Conservation (phyloP, 2,329 filamentous ascomycete genomes). For the Aspergillus sp. region DNA sequence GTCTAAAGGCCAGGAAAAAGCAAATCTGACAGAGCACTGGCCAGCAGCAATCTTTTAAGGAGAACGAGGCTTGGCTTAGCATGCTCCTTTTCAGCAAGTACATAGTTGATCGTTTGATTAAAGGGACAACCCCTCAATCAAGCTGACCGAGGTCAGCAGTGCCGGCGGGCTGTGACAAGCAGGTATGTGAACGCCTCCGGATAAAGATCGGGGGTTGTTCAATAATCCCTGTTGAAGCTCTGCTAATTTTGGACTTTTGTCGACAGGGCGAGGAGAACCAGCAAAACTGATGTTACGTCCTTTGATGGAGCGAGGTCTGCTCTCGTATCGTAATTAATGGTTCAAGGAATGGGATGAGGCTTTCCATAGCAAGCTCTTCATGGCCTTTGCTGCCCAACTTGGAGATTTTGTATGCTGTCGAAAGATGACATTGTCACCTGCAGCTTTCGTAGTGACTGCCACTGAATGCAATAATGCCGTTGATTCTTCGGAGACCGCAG, state of each 20-base stretch:
- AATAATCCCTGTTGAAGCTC: neutral
- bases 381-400: neutral
- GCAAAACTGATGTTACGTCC: neutral
- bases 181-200: constrained; percentile 5
- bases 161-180: constrained; percentile 1
- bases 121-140: constrained; percentile 4
- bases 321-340: neutral
- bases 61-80: constrained; percentile 13
- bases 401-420: neutral
- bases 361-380: neutral
- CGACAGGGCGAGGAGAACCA: neutral
- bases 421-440: constrained; percentile 6
- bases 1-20: constrained; percentile 4
- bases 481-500: constrained; percentile 5
- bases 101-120: constrained; percentile 12
- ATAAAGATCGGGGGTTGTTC: constrained; percentile 1
- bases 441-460: constrained; percentile 1
- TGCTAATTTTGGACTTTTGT: neutral
- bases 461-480: constrained; percentile 15
- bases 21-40: constrained; percentile 7
- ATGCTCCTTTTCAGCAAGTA: constrained; percentile 5
- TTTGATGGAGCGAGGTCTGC: neutral
- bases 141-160: constrained; percentile 4
- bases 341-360: neutral
- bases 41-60: constrained; percentile 7